phyloP scores from a whole-genome alignment of 768 basidiomycete species.

The Mrakia hoshinonis region DNA sequence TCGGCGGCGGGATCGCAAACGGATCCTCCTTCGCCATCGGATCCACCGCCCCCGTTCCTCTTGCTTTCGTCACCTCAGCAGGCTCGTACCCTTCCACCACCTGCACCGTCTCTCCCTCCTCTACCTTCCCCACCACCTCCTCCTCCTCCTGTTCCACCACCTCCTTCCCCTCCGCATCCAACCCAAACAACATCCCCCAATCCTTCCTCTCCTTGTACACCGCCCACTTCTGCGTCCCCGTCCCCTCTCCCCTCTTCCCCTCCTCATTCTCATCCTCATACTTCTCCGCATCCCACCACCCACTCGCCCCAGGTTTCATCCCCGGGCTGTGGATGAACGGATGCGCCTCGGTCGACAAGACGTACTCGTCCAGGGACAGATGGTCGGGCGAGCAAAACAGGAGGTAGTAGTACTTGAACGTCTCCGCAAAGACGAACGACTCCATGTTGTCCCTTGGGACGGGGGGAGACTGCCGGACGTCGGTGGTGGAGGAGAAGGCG shows the following conservation, averaged over 20 bases:
- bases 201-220: neutral
- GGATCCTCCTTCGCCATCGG: no score
- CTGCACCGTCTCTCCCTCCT: neutral
- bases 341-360: conserved; percentile 8
- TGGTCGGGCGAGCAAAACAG: neutral
- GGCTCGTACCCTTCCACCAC: no score
- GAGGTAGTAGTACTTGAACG: conserved; percentile 27
- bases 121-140: neutral
- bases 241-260: conserved; percentile 10
- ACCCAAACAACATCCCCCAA: neutral
- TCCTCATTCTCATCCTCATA: neutral
- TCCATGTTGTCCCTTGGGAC: conserved; percentile 23
- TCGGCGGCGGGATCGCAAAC: no score
- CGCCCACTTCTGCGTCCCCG: conserved; percentile 16
- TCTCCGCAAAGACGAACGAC: conserved; percentile 25
- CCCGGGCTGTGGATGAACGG: conserved; percentile 6
- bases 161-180: neutral
- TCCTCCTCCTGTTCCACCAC: neutral
- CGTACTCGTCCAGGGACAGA: conserved; percentile 21
- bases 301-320: conserved; percentile 9
- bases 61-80: no score
- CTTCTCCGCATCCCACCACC: neutral
- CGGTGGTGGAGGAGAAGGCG: conserved; percentile 18
- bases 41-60: no score
- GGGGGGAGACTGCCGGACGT: neutral